Percentiles rank a stretch among this genome's conserved stretches.
Conservation (phyloP, 768 basidiomycete genomes). For the Russula virescens region DNA sequence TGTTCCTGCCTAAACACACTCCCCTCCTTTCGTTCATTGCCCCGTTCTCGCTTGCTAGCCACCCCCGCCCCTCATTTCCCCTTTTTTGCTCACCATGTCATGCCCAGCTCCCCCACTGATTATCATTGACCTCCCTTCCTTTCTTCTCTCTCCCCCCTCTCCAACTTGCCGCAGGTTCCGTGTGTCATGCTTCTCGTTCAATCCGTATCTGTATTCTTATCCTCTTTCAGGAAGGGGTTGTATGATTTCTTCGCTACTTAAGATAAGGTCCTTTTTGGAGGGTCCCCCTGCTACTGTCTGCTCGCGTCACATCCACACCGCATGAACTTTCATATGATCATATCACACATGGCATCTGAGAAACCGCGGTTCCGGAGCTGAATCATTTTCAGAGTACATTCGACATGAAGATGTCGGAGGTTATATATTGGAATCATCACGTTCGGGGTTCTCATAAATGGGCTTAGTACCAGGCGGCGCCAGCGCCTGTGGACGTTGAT, state of each 20-base stretch:
- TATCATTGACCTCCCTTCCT: no score
- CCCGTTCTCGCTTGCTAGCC: neutral
- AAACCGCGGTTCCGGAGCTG: neutral
- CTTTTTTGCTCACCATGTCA: neutral
- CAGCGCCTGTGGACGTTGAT: no score
- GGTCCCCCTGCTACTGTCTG: neutral
- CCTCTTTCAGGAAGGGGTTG: conserved; percentile 8
- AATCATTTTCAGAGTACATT: neutral
- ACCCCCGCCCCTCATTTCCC: neutral
- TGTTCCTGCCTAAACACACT: neutral
- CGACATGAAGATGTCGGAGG: no score
- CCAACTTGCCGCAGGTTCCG: no score
- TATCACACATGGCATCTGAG: neutral
- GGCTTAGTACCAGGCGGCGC: no score
- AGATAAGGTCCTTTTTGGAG: conserved; percentile 19
- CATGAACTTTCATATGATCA: neutral
- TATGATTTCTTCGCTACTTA: conserved; percentile 12
- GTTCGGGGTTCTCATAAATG: no score
- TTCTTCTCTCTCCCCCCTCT: no score
- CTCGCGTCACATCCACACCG: neutral
- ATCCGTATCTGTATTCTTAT: conserved; percentile 13
- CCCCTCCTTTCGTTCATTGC: no score
- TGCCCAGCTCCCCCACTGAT: no score
- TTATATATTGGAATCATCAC: no score
- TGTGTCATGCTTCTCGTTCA: neutral